Evolutionary conservation across 78 protist species (phyloP), one percentile per base, ranked within the genome.

Genomic region (Dictyostelium purpureum): DNA sequence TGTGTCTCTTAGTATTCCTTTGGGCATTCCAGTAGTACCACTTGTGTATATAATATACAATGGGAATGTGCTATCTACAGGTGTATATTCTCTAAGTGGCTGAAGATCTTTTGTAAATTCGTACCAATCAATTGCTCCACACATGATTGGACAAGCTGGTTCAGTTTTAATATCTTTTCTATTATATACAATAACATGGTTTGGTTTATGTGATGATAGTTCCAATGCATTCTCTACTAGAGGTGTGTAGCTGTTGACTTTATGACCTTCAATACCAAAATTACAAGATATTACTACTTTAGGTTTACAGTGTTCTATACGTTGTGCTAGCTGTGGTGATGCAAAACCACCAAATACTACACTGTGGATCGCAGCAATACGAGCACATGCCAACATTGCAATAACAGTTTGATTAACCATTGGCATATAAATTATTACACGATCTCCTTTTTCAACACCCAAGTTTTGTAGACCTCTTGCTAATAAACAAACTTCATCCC

Each of bases 381-480:
- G 71, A 43, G 98, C 97, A 47, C 98, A 96, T 49, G 98, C 98
- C n/a, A 97, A 96, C 97, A 97, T 96, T n/a, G 97, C 80, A 26
- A 87, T 33, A 5, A 79, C 90, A 2, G 79, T 45, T 75, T 93
- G 89, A 43, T 66, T 67, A 37, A 94, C 42, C 95, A 89, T 97
- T 42, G 98, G 97, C 96, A 97, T 77, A 92, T 94, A 97, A 56
- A 97, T 93, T 52, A 82, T 49, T n/a, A 97, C 98, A 21, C 87
- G 61, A 75, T 96, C 97, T 26, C 98, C 98, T 69, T 89, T 85
- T 57, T 59, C 4, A 47, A 95, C 94, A 12, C 96, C 97, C 4
- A 45, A 3, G 6, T 37, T 26, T 93, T 77, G 79, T 43, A 95
- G 52, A 75, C 82, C 94, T 77, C 87, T 93, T n/a, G 96, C 91